phyloP scores from a whole-genome alignment of 1,139 yeast genomes.

The Candida sp. region DNA sequence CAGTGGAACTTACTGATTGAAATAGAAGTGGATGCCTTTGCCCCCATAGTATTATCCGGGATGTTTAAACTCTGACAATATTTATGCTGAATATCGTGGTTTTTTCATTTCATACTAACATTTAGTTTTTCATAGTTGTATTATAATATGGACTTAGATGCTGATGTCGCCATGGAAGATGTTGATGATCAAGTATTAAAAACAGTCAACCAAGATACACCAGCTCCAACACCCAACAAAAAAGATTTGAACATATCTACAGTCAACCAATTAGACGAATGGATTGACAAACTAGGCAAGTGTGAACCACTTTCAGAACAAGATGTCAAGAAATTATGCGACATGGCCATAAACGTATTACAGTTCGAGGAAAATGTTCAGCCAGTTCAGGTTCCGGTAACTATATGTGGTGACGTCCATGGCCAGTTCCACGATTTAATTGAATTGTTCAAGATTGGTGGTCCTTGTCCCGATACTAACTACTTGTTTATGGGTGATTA shows the following conservation, averaged over 20 bases:
- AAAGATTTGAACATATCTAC: conserved; percentile 25
- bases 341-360: conserved; percentile 87
- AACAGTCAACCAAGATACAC: background rate
- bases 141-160: conserved; percentile 55
- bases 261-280: conserved; percentile 73
- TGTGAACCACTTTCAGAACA: conserved; percentile 85
- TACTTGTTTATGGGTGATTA: conserved; percentile 91
- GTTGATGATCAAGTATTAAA: conserved; percentile 47
- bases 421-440: conserved; percentile 96
- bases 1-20: too few species aligned
- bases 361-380: conserved; percentile 93
- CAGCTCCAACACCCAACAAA: conserved; percentile 4
- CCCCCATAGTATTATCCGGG: too few species aligned
- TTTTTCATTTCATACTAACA: conserved; percentile 1
- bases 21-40: too few species aligned
- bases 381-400: conserved; percentile 89
- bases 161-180: conserved; percentile 72
- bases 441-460: conserved; percentile 88
- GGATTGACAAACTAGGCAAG: conserved; percentile 77
- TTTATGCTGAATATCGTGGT: background rate
- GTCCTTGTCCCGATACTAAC: conserved; percentile 83
- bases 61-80: background rate
- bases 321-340: conserved; percentile 78
- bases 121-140: conserved; percentile 2
- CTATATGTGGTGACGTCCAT: conserved; percentile 98